These are phyloP conservation scores for Gossypium aridum DNA, from an alignment of 441 rosid species.

Conservation along the genomic window DNA sequence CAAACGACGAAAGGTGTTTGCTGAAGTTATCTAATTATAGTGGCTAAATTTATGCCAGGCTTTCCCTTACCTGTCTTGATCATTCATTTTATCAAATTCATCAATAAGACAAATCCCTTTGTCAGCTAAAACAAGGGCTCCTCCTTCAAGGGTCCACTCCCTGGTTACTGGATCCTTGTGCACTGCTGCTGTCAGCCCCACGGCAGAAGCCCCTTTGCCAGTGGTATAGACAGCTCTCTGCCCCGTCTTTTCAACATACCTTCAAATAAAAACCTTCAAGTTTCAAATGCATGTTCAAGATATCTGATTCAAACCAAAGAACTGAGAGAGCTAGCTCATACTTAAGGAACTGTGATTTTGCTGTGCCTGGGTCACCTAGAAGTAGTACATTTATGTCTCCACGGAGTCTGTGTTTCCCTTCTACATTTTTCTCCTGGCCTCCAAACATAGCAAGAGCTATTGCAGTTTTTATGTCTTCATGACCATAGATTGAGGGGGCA, in stretches of 20 bases:
- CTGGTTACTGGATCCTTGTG: slow-evolving; percentile 99
- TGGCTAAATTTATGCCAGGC: background rate
- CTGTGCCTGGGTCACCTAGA: slow-evolving; percentile 96
- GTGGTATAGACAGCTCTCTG: slow-evolving; percentile 99
- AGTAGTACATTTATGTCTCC: slow-evolving; percentile 95
- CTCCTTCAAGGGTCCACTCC: slow-evolving; percentile 99
- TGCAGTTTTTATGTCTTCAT: slow-evolving; percentile 94
- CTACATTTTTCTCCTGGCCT: slow-evolving; percentile 92
- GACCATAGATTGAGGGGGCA: slow-evolving; percentile 98
- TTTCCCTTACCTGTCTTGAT: slow-evolving; percentile 78
- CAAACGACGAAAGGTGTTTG: background rate
- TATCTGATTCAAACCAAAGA: background rate
- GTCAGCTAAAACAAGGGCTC: slow-evolving; percentile 98
- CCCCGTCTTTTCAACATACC: slow-evolving; percentile 95
- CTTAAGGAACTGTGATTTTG: slow-evolving; percentile 97
- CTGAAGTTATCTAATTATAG: background rate
- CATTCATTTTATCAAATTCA: slow-evolving; percentile 99
- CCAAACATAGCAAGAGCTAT: slow-evolving; percentile 97
- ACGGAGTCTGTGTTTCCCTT: slow-evolving; percentile 86
- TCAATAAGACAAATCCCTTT: slow-evolving; percentile 94
- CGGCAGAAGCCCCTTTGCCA: slow-evolving; percentile 99
- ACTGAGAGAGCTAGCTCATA: slow-evolving; percentile 26
- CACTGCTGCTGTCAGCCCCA: slow-evolving; percentile 97
- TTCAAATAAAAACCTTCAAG: slow-evolving; percentile 20
- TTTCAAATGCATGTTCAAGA: slow-evolving; percentile 14